These are phyloP conservation scores for Chrysoporthe austroafricana DNA, from an alignment of 2,329 filamentous ascomycete genomes.

Conservation along the genomic window DNA sequence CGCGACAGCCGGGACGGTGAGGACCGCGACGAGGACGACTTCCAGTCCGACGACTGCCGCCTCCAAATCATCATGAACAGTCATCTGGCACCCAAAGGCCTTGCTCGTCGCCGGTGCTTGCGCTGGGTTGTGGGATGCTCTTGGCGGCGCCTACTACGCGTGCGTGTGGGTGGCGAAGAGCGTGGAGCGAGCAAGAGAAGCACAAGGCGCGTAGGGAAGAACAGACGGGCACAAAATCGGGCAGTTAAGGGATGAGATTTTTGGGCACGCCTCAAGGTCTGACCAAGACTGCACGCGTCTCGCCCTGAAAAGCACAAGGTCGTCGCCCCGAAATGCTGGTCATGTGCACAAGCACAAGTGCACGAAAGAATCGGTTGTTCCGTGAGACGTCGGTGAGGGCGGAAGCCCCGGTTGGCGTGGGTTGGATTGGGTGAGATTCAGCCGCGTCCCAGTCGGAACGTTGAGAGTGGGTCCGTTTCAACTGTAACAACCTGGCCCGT, in stretches of 20 bases:
- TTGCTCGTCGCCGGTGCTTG: neutral
- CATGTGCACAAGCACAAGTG: constrained; percentile 1
- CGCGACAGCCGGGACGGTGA: constrained; percentile 31
- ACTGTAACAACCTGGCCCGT: neutral
- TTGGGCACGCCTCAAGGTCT: neutral
- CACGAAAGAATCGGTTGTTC: neutral
- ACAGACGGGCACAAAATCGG: neutral
- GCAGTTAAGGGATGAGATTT: neutral
- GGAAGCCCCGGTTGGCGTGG: neutral
- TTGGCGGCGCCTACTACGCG: constrained; percentile 4
- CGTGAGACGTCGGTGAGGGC: constrained; percentile 4
- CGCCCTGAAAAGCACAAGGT: neutral
- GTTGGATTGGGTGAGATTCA: neutral
- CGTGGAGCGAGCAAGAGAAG: neutral
- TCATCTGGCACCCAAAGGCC: constrained; percentile 19
- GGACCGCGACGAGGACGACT: constrained; percentile 24
- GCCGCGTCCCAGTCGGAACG: constrained; percentile 7
- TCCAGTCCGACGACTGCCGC: constrained; percentile 23
- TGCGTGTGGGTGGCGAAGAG: neutral
- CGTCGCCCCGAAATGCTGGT: neutral
- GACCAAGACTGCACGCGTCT: neutral
- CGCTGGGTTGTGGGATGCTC: neutral
- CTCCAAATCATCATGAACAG: constrained; percentile 18
- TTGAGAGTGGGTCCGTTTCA: constrained; percentile 4
- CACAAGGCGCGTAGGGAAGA: neutral